Percentiles rank a stretch among this genome's conserved stretches.
phyloP scores from a whole-genome alignment of 2,329 filamentous ascomycete species.

The Fusarium irregulare region DNA sequence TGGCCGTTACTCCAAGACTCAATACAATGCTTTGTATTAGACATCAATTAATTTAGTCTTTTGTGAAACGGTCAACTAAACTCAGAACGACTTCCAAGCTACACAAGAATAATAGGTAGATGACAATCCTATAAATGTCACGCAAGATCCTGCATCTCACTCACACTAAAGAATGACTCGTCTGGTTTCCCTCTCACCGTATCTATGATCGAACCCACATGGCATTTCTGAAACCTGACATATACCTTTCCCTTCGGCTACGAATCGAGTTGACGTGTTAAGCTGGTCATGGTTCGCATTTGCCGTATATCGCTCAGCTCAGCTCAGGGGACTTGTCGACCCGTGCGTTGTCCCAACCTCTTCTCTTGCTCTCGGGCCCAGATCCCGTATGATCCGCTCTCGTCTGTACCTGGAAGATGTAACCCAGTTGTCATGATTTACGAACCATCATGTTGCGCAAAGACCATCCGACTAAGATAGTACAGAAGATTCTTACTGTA shows the following conservation, averaged over 20 bases:
- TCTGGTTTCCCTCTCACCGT: constrained; percentile 18
- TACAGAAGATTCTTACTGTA: neutral
- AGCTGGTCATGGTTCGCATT: constrained; percentile 3
- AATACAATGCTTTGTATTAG: constrained; percentile 12
- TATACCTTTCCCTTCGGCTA: constrained; percentile 7
- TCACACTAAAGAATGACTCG: constrained; percentile 8
- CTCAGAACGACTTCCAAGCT: neutral
- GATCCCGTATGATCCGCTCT: constrained; percentile 14
- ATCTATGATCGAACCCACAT: constrained; percentile 24
- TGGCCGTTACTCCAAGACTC: neutral
- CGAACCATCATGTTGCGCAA: neutral
- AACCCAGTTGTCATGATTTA: constrained; percentile 14
- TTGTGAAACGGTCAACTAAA: neutral
- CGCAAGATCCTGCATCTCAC: neutral
- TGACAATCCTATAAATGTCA: neutral
- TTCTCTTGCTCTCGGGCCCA: constrained; percentile 17
- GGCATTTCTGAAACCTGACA: constrained; percentile 1
- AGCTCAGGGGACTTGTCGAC: constrained; percentile 1
- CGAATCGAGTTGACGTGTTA: constrained; percentile 10
- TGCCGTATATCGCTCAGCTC: constrained; percentile 1
- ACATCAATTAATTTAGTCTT: neutral
- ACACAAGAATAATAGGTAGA: neutral
- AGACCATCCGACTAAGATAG: neutral
- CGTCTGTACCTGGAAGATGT: constrained; percentile 14
- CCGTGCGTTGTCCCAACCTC: constrained; percentile 16